Evolutionary conservation across 495 filamentous ascomycete species (phyloP).

Genomic region (Penicillium egyptiacum): DNA sequence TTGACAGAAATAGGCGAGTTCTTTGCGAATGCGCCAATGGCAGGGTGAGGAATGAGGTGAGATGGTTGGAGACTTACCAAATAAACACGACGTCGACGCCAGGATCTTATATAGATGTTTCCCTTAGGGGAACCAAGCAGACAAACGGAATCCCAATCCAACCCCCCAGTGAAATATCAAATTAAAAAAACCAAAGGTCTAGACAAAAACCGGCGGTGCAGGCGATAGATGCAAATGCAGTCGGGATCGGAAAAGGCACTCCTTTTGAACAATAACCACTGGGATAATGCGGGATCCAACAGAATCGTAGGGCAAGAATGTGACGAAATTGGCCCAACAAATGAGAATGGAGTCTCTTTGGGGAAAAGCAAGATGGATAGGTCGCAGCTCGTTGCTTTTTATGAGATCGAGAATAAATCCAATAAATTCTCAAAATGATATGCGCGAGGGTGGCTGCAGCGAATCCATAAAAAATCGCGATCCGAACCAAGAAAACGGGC

Average conservation of each 20-base stretch:
- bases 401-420: slow-evolving; percentile 17
- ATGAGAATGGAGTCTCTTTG: slow-evolving; percentile 17
- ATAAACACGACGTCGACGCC: slow-evolving; percentile 25
- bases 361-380: slow-evolving; percentile 29
- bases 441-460: slow-evolving; percentile 34
- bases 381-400: slow-evolving; percentile 35
- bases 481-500: slow-evolving; percentile 36
- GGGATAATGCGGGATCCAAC: slow-evolving; percentile 35
- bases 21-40: slow-evolving; percentile 10
- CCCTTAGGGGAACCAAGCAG: slow-evolving; percentile 11
- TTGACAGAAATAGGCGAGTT: not conserved
- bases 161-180: slow-evolving; percentile 23
- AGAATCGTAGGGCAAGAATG: slow-evolving; percentile 50
- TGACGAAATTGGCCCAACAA: slow-evolving; percentile 36
- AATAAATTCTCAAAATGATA: slow-evolving; percentile 18
- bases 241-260: slow-evolving; percentile 44
- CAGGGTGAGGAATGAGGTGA: slow-evolving; percentile 23
- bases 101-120: slow-evolving; percentile 31
- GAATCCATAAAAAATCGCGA: slow-evolving; percentile 34
- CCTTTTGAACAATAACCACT: slow-evolving; percentile 42
- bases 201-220: slow-evolving; percentile 31
- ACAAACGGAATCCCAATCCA: slow-evolving; percentile 33
- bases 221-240: slow-evolving; percentile 37
- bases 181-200: slow-evolving; percentile 21
- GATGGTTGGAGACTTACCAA: slow-evolving; percentile 26